Evolutionary conservation across 2,329 filamentous ascomycete species (phyloP), one percentile per base, ranked within the genome.

Genomic region (Fusarium musae): DNA sequence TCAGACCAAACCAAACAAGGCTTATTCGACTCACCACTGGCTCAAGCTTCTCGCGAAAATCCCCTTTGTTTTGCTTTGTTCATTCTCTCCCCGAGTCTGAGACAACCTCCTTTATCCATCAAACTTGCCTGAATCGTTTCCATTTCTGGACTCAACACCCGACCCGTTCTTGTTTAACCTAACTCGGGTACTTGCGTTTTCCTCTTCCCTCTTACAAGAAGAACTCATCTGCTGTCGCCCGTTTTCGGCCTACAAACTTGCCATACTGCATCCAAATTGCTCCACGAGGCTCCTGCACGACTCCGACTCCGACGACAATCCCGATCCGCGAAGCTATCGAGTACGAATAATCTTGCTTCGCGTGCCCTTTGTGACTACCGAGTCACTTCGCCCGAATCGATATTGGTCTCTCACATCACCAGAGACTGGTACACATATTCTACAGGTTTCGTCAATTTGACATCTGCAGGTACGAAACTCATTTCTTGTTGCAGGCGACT

Each of bases 211-310:
- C 23, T 46, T 62, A 32, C 67, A 69, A 69, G 63, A 67, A 61
- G 66, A 65, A 54, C 62, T 69, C 59, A 66, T 56, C 78, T 80
- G 78, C 71, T 59, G 69, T 63, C 66, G 49, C 72, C 78, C 78
- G 65, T 37, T 39, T 37, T 60, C 43, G 68, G 68, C 53, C 62
- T 70, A 74, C 72, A 75, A 77, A 75, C 76, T 71, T 76, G 72
- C 72, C 71, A 73, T 64, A 49, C 46, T 56, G 60, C 70, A 61
- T 62, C 21, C 40, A 46, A 39, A 70, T 74, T 74, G 67, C 62
- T 52, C 74, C 54, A 57, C 70, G 46, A 75, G 62, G 47, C 49
- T 53, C 17, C 64, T 57, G 61, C 66, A 56, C 64, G 44, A 75
- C 68, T 28, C 66, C 69, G 23, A 66, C 23, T 16, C 34, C 50